These are phyloP conservation scores for Cercospora nicotianae DNA, from an alignment of 2,329 filamentous ascomycete species.

Conservation along the genomic window DNA sequence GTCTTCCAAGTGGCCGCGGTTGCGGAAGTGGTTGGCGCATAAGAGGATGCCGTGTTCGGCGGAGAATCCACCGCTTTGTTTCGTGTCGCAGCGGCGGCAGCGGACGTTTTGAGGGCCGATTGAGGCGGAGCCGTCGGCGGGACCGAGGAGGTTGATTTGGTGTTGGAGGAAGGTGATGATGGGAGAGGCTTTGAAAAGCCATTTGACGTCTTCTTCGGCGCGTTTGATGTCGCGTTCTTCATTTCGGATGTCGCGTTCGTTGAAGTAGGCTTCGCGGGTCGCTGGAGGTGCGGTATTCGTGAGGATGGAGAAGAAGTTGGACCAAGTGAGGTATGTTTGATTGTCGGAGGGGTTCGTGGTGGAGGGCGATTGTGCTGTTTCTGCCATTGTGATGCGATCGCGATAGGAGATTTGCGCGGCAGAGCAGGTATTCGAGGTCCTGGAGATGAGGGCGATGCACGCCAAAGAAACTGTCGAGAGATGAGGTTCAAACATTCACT, in stretches of 20 bases:
- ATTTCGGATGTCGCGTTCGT: constrained; percentile 71
- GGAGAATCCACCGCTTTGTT: constrained; percentile 80
- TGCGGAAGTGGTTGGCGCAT: constrained; percentile 86
- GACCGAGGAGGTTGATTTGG: constrained; percentile 73
- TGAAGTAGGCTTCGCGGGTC: constrained; percentile 73
- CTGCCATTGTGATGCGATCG: constrained; percentile 16
- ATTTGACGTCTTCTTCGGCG: constrained; percentile 81
- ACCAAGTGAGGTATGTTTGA: constrained; percentile 60
- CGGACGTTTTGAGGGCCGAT: constrained; percentile 74
- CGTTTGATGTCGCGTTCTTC: constrained; percentile 75
- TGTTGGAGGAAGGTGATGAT: constrained; percentile 83
- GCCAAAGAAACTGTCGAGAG: not conserved
- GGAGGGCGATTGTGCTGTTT: constrained; percentile 12
- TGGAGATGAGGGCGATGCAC: not conserved
- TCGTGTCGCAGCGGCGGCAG: constrained; percentile 74
- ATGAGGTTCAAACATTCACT: not conserved
- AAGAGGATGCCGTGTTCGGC: constrained; percentile 83
- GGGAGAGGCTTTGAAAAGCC: constrained; percentile 80
- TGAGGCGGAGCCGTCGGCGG: constrained; percentile 51
- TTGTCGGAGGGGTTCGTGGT: constrained; percentile 24
- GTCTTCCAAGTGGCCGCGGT: constrained; percentile 82
- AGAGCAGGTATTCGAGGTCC: not conserved
- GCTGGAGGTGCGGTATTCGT: constrained; percentile 69
- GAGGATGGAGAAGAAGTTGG: constrained; percentile 82
- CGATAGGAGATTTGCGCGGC: not conserved